Base-by-base conservation (phyloP, 2,329 filamentous ascomycete genomes). In the Botrytis paeoniae region DNA sequence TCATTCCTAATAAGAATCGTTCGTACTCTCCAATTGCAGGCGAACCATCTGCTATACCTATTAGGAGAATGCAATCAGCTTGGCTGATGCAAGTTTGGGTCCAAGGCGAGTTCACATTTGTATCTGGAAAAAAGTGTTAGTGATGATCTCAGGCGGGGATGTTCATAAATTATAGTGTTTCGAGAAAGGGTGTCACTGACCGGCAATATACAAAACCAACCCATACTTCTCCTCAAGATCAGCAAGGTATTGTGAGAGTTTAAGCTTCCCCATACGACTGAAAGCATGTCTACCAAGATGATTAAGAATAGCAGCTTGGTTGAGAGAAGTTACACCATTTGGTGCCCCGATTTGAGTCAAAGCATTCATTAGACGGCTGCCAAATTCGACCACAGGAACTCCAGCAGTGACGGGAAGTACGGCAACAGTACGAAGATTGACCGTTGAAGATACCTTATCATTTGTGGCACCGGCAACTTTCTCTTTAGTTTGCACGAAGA, bases 181-280 rank as follows among this genome's bases (percentile, higher is more conserved):
- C 78, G 20, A 72, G 54, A 71, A 73, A 73, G 65, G 51, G 37
- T 65, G 66, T 39, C 81, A 77, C 86, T 84, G 86, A 91, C 89
- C 89, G 69, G 95, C 96, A 73, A 99, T 91, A 80, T 99, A 99
- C 12, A 99, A 86, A 1, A 99, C 94, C 78, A 99, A 89, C 1
- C 95, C 94, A 78, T 97, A 98, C 81, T 97, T 97, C 83, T 99
- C 96, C 82, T 99, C 96, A 18, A 99, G 86, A 79, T 99, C 96
- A 3, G 97, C 96, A 68, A 99, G 87, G 80, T 99, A 99, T 77
- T 99, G 95, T 1, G 95, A 94, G 10, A 99, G 85, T 82, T 97
- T 98, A 41, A 99, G 85, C 82, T 98, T 98, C 9, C 96, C 96
- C 92, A 99, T 98, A 78, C 92, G 93, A 82, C 93, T 98, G 81